These are phyloP conservation scores for Nevesoporus exiguus DNA, from an alignment of 768 basidiomycete genomes.

Conservation along the genomic window DNA sequence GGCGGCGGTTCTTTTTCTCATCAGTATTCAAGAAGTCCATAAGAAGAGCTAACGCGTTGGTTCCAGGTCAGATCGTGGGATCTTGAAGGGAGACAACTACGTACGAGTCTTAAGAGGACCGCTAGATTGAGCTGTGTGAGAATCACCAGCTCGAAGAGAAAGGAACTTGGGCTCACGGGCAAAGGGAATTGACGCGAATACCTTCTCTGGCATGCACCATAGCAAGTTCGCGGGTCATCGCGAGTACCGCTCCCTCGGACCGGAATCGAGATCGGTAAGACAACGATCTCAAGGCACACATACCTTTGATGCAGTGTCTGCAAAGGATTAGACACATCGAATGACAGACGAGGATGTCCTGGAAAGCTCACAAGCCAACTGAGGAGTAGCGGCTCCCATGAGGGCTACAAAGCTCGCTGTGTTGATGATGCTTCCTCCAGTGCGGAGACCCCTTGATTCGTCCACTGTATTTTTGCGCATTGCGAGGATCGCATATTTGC, in stretches of 20 bases:
- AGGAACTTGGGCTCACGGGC: conserved; percentile 68
- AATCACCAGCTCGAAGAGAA: not conserved
- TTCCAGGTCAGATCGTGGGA: not conserved
- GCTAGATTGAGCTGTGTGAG: conserved; percentile 37
- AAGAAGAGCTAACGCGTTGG: conserved; percentile 63
- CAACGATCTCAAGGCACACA: not conserved
- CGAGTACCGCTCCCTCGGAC: conserved; percentile 86
- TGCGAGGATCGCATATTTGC: conserved; percentile 94
- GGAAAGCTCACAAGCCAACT: conserved; percentile 75
- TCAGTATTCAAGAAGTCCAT: conserved; percentile 98
- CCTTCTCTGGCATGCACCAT: conserved; percentile 98
- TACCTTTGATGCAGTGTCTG: conserved; percentile 94
- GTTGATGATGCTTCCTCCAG: conserved; percentile 93
- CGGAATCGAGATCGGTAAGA: conserved; percentile 9
- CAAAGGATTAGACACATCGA: conserved; percentile 7
- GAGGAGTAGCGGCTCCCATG: conserved; percentile 95
- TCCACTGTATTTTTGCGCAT: conserved; percentile 94
- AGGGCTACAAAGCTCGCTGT: conserved; percentile 96
- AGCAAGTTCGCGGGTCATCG: conserved; percentile 96
- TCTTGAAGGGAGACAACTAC: conserved; percentile 23
- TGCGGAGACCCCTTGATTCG: conserved; percentile 69
- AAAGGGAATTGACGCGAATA: conserved; percentile 92
- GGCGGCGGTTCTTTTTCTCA: conserved; percentile 88
- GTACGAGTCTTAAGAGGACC: conserved; percentile 94
- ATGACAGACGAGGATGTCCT: not conserved